A percentile compares a stretch with the other conserved stretches of the same genome.
These are phyloP conservation scores for Cytospora paraplurivora DNA, from an alignment of 2,329 filamentous ascomycete genomes.

Conservation along the genomic window DNA sequence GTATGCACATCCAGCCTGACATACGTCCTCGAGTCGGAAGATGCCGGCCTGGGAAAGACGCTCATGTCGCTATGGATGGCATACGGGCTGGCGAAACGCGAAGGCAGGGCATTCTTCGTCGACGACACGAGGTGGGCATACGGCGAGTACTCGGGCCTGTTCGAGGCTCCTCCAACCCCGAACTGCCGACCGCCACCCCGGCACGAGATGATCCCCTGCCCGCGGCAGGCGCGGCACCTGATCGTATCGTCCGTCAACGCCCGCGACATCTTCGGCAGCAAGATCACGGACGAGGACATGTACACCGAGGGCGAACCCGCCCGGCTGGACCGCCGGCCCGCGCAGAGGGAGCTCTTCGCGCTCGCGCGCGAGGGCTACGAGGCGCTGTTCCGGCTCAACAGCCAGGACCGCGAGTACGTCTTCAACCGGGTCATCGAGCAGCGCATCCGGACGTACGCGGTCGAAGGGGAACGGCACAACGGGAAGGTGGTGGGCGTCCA, in stretches of 20 bases:
- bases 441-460: slow-evolving; percentile 45
- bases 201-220: slow-evolving; percentile 78
- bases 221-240: slow-evolving; percentile 73
- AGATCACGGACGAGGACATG: slow-evolving; percentile 40
- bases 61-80: slow-evolving; percentile 82
- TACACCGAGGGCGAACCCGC: slow-evolving; percentile 53
- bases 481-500: slow-evolving; percentile 70
- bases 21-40: slow-evolving; percentile 72
- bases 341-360: slow-evolving; percentile 64
- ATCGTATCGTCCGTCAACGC: slow-evolving; percentile 72
- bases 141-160: slow-evolving; percentile 73
- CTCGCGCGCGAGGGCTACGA: slow-evolving; percentile 72
- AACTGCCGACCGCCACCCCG: slow-evolving; percentile 71
- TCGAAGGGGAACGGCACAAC: slow-evolving; percentile 47
- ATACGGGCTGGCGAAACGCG: slow-evolving; percentile 75
- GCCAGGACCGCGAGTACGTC: slow-evolving; percentile 68
- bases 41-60: slow-evolving; percentile 76
- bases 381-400: slow-evolving; percentile 69
- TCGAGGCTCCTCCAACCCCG: slow-evolving; percentile 65
- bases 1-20: slow-evolving; percentile 74
- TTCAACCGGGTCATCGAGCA: slow-evolving; percentile 59
- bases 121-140: slow-evolving; percentile 85
- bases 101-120: slow-evolving; percentile 78
- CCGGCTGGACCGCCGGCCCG: slow-evolving; percentile 51
- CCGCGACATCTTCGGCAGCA: slow-evolving; percentile 61